Evolutionary conservation across 768 basidiomycete genomes (phyloP), one percentile per base, ranked within the genome.

Genomic region (Boletus reticuloceps): DNA sequence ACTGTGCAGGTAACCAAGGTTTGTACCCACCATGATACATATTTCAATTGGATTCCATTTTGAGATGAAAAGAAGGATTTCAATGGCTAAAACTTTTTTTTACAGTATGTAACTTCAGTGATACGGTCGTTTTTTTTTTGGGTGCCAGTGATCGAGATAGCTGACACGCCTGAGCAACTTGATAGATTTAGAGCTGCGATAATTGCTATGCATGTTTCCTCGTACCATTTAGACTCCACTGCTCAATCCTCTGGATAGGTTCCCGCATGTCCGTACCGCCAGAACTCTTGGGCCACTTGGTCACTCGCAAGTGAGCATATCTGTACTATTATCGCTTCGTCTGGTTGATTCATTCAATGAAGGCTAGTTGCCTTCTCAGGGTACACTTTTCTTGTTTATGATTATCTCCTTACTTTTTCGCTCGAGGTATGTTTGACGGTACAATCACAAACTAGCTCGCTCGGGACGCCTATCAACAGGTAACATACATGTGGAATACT

Each of bases 401-500:
- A 69, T 36, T 62, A 68, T 50, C 13, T 70, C 44, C 46, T 69
- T 1, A 72, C 70, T 17, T 7, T 69, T 39, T 29, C 52, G 13
- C 56, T 65, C 52, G 70, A 72, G 56, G 68, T 66, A 31, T 12
- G 62, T 60, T 10, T 46, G 12, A 13, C 25, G 5, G 17, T 11
- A 19, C 27, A 7, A 6, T 17, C 19, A 5, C 16, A 6, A 9
- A 19, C 14, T 1, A 29, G 22, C 20, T 16, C 40, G 12, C 17
- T 50, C 4, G 17, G 45, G 37, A 51, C 19, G 9, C 25, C 38
- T 20, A 34, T 53, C 27, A 20, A 49, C 34, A 67, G 67, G 49
- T 59, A n/a, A 25, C 36, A 13, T 49, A 58, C 22, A 44, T 60
- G 14, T 67, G 69, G 65, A 31, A 47, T 47, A 46, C 36, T 1